Percentiles rank a stretch among this genome's conserved stretches.
These are phyloP conservation scores for Fusarium sp. DNA, from an alignment of 2,329 filamentous ascomycete genomes.

Conservation along the genomic window DNA sequence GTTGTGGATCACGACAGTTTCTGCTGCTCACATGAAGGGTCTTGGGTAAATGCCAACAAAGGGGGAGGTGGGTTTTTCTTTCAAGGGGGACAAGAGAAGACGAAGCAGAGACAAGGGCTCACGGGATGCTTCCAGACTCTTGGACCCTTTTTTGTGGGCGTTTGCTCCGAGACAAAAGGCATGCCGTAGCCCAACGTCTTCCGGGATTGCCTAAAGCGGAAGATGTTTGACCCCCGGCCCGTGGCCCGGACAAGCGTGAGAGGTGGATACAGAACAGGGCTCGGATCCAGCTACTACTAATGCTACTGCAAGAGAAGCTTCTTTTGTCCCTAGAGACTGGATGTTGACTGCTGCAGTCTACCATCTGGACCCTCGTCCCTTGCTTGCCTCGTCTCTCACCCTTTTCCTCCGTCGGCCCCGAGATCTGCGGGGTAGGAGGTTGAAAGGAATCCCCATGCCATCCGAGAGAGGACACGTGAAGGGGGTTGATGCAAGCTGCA, in stretches of 20 bases:
- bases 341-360: neutral
- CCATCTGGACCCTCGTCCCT: slow-evolving; percentile 8
- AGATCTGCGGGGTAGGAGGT: slow-evolving; percentile 5
- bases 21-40: slow-evolving; percentile 6
- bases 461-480: slow-evolving; percentile 13
- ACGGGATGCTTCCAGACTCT: slow-evolving; percentile 24
- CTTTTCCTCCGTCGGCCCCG: neutral
- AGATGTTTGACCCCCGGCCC: neutral
- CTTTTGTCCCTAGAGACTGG: neutral
- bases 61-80: neutral
- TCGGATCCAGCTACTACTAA: neutral
- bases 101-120: neutral
- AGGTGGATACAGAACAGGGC: neutral
- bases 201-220: slow-evolving; percentile 41
- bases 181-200: slow-evolving; percentile 4
- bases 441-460: too few relatives aligned
- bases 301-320: slow-evolving; percentile 7
- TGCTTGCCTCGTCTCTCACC: neutral
- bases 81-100: too few relatives aligned
- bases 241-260: neutral
- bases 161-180: slow-evolving; percentile 4
- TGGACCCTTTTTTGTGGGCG: neutral
- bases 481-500: neutral
- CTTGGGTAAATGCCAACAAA: neutral
- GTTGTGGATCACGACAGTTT: slow-evolving; percentile 2